These are phyloP conservation scores for Paraglomus brasilianum DNA, from an alignment of 192 early-diverging fungal genomes.

Conservation along the genomic window DNA sequence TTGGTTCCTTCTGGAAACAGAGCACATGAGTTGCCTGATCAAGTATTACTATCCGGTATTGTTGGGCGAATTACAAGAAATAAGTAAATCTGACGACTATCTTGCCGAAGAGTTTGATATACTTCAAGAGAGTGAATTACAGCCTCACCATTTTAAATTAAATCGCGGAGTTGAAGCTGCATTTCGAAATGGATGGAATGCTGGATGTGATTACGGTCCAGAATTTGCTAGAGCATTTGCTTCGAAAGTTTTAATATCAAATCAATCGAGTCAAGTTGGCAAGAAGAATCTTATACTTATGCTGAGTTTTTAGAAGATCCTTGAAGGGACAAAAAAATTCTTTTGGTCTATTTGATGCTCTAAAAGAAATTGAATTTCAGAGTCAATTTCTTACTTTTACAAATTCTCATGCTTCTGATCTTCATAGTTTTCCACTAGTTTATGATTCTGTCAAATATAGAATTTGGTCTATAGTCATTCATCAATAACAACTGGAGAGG, in stretches of 20 bases:
- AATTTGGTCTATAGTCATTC: slow-evolving; percentile 3
- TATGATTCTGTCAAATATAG: slow-evolving; percentile 1
- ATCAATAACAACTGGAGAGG: slow-evolving; percentile 14
- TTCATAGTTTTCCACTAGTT: not conserved
- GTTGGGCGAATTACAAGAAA: not conserved
- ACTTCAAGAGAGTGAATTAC: too few relatives aligned
- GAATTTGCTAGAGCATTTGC: not conserved
- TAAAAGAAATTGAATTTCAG: not conserved
- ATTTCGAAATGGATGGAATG: not conserved
- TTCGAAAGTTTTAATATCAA: not conserved
- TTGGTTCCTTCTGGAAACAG: not conserved
- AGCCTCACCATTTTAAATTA: too few relatives aligned
- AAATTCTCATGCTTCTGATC: not conserved
- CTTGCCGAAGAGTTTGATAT: too few relatives aligned
- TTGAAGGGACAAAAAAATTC: not conserved
- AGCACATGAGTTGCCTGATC: slow-evolving; percentile 10
- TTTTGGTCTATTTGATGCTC: not conserved
- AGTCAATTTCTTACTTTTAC: not conserved
- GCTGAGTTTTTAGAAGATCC: not conserved
- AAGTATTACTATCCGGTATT: not conserved
- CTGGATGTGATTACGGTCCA: not conserved
- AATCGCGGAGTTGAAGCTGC: not conserved
- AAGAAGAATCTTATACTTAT: not conserved
- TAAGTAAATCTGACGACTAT: too few relatives aligned
- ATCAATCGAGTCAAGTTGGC: not conserved